Evolutionary conservation across 768 basidiomycete genomes (phyloP), one percentile per base, ranked within the genome.

Genomic region (Leccinum uliginosum): DNA sequence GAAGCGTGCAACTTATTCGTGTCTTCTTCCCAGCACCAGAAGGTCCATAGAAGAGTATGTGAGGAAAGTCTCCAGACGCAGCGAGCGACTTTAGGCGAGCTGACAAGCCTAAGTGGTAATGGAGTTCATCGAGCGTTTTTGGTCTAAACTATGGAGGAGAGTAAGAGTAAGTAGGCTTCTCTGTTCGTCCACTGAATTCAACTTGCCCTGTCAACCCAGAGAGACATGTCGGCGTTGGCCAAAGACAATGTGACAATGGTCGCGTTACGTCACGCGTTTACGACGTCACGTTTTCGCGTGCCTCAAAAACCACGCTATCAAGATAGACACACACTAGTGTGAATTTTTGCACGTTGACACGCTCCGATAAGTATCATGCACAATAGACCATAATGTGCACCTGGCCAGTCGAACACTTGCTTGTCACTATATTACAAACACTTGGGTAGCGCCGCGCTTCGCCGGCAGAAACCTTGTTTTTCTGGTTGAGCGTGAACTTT

Each of bases 21-120:
- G 96, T 98, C 81, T 99, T 99, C 79, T 98, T 98, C 15, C 96
- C 96, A 14, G 96, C 93, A 21, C 96, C 96, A 4, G 91, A 91
- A 9, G 96, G 96, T 0, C 96, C 96, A 67, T 98, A 99, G 76
- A 98, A 96, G 2, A 99, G 83, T 77, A 97, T 86, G 70, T 99
- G 96, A 8, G 96, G 96, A 69, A 99, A 98, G 76, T 98, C 95
- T 1, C 92, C 91, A 1, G 91, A 87, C 1, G 85, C 81, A 0
- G 95, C 87, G 59, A 98, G 77, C 2, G 94, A 88, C 58, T 80
- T 82, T 30, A 98, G 77, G 24, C 96, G 83, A 23, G 80, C 77
- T 19, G 94, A 91, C 30, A 99, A 84, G 43, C 80, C 82, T 32
- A 77, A 70, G 68, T 98, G 96, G 71, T 99, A 98, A 67, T 94